Evolutionary conservation across 1,284 basidiomycete genomes (phyloP), one percentile per base, ranked within the genome.

Genomic region (Trametes versicolor): DNA sequence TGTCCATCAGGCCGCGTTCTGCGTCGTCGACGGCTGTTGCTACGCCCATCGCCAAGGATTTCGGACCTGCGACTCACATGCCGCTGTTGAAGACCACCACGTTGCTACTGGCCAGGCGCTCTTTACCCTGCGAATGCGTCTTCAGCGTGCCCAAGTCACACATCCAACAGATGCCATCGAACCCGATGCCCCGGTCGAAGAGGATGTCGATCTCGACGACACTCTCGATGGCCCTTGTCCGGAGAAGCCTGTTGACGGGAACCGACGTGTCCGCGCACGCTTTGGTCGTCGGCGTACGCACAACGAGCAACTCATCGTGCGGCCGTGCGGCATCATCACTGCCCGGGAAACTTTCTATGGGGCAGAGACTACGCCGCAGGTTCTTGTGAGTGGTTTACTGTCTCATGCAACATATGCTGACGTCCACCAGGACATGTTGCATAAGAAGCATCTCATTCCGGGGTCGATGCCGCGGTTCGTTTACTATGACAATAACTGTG

Each of bases 301-400:
- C 63, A 79, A 79, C 61, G 78, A 80, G 61, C 74, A 79, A 52
- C 66, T 76, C 9, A 64, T 76, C 15, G 74, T 78, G 10, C 60
- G 70, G 0, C 71, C 75, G 0, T 80, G 78, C 69, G 76, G 78
- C 0, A 63, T 78, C 21, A 76, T 80, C 25, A 57, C 74, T 48
- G 70, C 66, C 8, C 67, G 74, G 5, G 73, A 70, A 25, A 78
- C 78, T 0, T 73, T 79, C 50, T 76, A 66, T 63, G 73, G 74
- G 2, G 72, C 78, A 2, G 78, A 80, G 52, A 73, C 72, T 0
- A 66, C 74, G 19, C 69, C 71, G 0, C 72, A 73, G 52, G 72
- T 75, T 36, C 49, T 69, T 49, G 75, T 47, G 21, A 21, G 43
- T 23, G n/a, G n/a, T 21, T 47, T 8, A 8, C 13, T 6, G 21